Percentiles rank a stretch among this genome's conserved stretches.
Conservation (phyloP, 163 green algal species). For the Volvox carteri region DNA sequence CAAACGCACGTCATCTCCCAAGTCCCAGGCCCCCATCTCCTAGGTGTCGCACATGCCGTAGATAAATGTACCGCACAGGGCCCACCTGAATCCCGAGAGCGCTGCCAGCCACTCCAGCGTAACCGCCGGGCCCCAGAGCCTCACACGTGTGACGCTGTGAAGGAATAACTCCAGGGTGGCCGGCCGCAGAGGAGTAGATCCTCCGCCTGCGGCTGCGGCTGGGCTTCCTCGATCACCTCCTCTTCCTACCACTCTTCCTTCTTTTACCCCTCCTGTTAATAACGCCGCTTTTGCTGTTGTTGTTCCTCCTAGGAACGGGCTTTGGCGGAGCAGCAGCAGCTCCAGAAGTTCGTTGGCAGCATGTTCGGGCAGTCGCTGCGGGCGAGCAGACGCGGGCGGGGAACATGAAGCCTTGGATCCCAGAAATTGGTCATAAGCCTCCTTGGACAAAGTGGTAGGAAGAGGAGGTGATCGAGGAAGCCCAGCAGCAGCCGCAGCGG, state of each 20-base stretch:
- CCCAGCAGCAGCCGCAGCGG: background rate
- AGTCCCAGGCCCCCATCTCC: too few relatives aligned
- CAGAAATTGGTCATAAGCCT: too few relatives aligned
- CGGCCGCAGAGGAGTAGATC: background rate
- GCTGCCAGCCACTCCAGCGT: slow-evolving; percentile 29
- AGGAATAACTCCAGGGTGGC: slow-evolving; percentile 39
- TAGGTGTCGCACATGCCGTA: too few relatives aligned
- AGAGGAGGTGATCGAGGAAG: background rate
- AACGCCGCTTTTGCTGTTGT: too few relatives aligned
- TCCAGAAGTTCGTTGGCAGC: slow-evolving; percentile 33
- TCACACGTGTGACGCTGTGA: background rate
- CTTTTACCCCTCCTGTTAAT: background rate
- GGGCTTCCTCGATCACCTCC: background rate
- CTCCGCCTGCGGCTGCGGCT: background rate
- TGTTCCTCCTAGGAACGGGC: background rate
- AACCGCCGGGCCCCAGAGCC: background rate
- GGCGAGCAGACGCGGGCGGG: background rate
- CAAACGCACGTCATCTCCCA: too few relatives aligned
- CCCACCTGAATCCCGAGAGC: slow-evolving; percentile 29
- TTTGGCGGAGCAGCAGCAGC: slow-evolving; percentile 21
- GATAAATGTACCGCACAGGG: background rate
- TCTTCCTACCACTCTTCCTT: background rate
- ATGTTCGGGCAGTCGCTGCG: slow-evolving; percentile 35
- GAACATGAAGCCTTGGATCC: too few relatives aligned
- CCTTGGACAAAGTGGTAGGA: background rate